phyloP scores from a whole-genome alignment of 2,329 filamentous ascomycete species.

The Colletotrichum karsti region DNA sequence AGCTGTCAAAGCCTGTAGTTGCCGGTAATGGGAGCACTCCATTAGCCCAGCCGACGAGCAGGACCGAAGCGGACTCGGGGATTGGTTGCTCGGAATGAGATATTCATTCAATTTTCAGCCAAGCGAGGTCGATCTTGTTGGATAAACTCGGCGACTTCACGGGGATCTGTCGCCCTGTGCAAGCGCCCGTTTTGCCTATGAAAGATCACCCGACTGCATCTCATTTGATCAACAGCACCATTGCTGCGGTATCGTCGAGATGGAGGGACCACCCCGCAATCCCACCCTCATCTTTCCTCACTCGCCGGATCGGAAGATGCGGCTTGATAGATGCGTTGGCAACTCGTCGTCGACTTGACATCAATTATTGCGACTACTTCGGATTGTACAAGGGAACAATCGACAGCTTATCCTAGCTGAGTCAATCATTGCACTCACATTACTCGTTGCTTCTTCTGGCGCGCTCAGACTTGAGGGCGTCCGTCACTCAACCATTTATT shows the following conservation, averaged over 20 bases:
- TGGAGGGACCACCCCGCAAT: not conserved
- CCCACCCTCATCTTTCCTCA: not conserved
- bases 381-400: too few species aligned
- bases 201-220: not conserved
- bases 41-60: too few species aligned
- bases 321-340: slow-evolving; percentile 16
- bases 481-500: not conserved
- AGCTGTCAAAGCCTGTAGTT: not conserved
- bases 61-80: not conserved
- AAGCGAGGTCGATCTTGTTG: slow-evolving; percentile 1
- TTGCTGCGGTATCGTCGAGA: not conserved
- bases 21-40: not conserved
- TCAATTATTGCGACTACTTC: too few species aligned
- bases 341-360: not conserved
- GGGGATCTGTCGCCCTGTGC: not conserved
- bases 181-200: not conserved
- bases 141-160: not conserved
- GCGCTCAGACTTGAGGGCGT: not conserved
- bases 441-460: slow-evolving; percentile 12
- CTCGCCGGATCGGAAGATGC: not conserved
- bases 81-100: not conserved
- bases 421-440: not conserved
- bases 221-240: not conserved
- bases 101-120: not conserved
- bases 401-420: not conserved